A percentile compares a stretch with the other conserved stretches of the same genome.
These are phyloP conservation scores for Ananas comosus DNA, from an alignment of 176 grass and related monocot species.

Conservation along the genomic window DNA sequence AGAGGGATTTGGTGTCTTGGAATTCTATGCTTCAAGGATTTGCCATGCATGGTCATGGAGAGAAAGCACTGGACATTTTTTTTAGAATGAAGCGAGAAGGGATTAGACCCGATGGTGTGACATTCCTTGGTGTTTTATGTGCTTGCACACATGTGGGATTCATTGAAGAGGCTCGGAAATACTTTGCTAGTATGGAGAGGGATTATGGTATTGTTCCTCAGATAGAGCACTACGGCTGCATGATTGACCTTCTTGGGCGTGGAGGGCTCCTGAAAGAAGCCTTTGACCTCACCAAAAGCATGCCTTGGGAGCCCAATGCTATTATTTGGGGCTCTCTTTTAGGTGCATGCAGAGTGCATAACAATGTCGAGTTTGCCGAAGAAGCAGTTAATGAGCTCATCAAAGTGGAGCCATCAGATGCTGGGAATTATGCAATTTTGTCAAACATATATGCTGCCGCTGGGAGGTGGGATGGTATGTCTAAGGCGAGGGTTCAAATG, in stretches of 20 bases:
- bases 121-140: slow-evolving; percentile 51
- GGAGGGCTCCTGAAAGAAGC: slow-evolving; percentile 53
- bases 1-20: slow-evolving; percentile 65
- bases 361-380: slow-evolving; percentile 55
- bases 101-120: slow-evolving; percentile 48
- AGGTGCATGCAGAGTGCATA: slow-evolving; percentile 66
- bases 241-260: slow-evolving; percentile 64
- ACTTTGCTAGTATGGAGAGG: slow-evolving; percentile 46
- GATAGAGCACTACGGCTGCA: slow-evolving; percentile 74
- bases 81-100: slow-evolving; percentile 54
- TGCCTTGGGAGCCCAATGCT: slow-evolving; percentile 58
- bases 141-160: slow-evolving; percentile 59
- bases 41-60: slow-evolving; percentile 64
- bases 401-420: slow-evolving; percentile 44
- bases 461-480: slow-evolving; percentile 50
- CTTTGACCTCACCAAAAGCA: slow-evolving; percentile 37
- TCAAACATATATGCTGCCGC: slow-evolving; percentile 70
- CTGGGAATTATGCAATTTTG: slow-evolving; percentile 55
- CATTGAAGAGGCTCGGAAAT: slow-evolving; percentile 35
- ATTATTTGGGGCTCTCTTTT: slow-evolving; percentile 65
- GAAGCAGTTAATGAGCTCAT: slow-evolving; percentile 44
- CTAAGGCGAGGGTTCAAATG: slow-evolving; percentile 65
- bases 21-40: slow-evolving; percentile 71
- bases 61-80: slow-evolving; percentile 46
- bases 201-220: slow-evolving; percentile 45